These are phyloP conservation scores for Mycena galopus DNA, from an alignment of 768 basidiomycete genomes.

Conservation along the genomic window DNA sequence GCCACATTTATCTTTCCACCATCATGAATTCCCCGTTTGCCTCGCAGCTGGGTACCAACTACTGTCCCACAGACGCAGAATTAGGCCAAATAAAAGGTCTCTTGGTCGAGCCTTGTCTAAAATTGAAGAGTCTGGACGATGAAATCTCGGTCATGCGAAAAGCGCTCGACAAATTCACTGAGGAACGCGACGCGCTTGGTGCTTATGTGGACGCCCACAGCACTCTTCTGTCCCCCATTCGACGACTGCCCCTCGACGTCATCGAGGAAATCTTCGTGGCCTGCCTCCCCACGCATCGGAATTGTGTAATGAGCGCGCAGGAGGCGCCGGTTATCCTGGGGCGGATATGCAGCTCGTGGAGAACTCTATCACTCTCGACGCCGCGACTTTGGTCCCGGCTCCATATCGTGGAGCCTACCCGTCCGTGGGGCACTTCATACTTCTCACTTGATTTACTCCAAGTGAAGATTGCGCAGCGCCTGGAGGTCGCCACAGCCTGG, in stretches of 20 bases:
- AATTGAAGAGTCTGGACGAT: slow-evolving; percentile 2
- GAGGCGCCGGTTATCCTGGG: slow-evolving; percentile 45
- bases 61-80: slow-evolving; percentile 21
- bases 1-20: neutral
- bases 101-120: neutral
- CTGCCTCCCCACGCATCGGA: slow-evolving; percentile 27
- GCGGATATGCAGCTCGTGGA: slow-evolving; percentile 47
- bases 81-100: neutral
- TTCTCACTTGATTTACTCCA: no score
- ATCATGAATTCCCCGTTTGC: no score
- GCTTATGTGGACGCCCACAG: slow-evolving; percentile 11
- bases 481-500: no score
- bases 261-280: slow-evolving; percentile 24
- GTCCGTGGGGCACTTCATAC: no score
- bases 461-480: no score
- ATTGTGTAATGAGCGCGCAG: slow-evolving; percentile 33
- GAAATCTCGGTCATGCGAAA: neutral
- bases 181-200: neutral
- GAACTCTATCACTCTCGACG: slow-evolving; percentile 39
- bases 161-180: neutral
- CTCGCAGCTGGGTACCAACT: slow-evolving; percentile 17
- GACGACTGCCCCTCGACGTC: slow-evolving; percentile 16
- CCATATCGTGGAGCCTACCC: slow-evolving; percentile 19
- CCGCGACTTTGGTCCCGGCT: slow-evolving; percentile 45
- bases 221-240: slow-evolving; percentile 2